phyloP scores from a whole-genome alignment of 352 stramenopile genomes.

The Globisporangium uncinulatum region DNA sequence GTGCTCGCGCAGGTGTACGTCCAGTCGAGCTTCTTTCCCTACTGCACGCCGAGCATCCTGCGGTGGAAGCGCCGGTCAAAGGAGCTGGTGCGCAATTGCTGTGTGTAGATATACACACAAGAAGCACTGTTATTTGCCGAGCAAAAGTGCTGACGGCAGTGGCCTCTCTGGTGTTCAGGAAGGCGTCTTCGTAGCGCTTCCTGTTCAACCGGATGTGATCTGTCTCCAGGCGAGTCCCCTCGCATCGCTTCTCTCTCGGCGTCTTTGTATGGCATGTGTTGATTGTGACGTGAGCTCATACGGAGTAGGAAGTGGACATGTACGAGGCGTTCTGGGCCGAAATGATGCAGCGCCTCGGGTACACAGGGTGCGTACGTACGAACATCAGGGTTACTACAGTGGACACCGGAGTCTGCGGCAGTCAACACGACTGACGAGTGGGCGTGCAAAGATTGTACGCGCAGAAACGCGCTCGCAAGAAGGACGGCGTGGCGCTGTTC shows the following conservation, averaged over 20 bases:
- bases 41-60: constrained; percentile 53
- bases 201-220: constrained; percentile 62
- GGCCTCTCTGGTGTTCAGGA: constrained; percentile 21
- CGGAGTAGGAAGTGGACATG: constrained; percentile 68
- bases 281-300: neutral
- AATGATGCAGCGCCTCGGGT: constrained; percentile 55
- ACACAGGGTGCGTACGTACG: constrained; percentile 36
- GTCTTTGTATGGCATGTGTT: too few species aligned
- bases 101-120: neutral
- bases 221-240: constrained; percentile 46
- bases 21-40: constrained; percentile 73
- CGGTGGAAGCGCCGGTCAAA: constrained; percentile 72
- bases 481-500: constrained; percentile 71
- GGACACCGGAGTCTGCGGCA: too few species aligned
- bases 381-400: too few species aligned
- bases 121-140: too few species aligned
- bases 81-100: constrained; percentile 33
- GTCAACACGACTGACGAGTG: neutral
- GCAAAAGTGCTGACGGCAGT: neutral
- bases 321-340: constrained; percentile 66
- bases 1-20: constrained; percentile 82
- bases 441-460: constrained; percentile 39
- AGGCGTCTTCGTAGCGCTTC: constrained; percentile 46
- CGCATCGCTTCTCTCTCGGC: constrained; percentile 8
- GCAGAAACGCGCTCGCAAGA: constrained; percentile 62